Conservation (phyloP, 2,329 filamentous ascomycete genomes). For the Colletotrichum tropicicola region DNA sequence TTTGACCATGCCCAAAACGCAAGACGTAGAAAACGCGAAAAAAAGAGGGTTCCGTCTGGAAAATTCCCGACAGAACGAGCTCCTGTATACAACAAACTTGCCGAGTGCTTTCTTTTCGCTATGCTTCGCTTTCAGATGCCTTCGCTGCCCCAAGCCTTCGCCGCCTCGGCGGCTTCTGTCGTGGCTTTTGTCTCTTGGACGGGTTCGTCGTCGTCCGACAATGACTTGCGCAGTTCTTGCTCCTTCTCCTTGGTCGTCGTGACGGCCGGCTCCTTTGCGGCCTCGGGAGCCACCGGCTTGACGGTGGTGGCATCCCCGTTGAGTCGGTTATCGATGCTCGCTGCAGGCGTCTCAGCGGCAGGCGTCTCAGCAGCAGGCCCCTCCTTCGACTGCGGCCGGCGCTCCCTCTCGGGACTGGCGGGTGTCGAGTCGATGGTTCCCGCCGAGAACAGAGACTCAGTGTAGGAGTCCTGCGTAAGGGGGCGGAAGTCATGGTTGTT, state of each 20-base stretch:
- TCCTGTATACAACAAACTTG: too few species aligned
- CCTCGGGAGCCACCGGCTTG: not conserved
- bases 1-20: not conserved
- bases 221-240: not conserved
- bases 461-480: slow-evolving; percentile 51
- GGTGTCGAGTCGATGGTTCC: slow-evolving; percentile 32
- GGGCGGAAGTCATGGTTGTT: slow-evolving; percentile 37
- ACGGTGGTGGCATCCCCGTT: not conserved
- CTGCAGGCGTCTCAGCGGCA: not conserved
- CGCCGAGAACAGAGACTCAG: slow-evolving; percentile 54
- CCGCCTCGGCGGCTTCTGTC: slow-evolving; percentile 25
- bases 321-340: not conserved
- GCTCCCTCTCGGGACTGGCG: slow-evolving; percentile 1
- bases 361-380: not conserved
- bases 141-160: slow-evolving; percentile 19
- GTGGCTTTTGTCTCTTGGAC: slow-evolving; percentile 11
- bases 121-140: not conserved
- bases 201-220: slow-evolving; percentile 3
- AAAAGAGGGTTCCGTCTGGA: not conserved
- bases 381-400: slow-evolving; percentile 16
- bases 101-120: not conserved
- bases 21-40: not conserved
- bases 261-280: not conserved
- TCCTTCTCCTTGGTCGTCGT: not conserved
- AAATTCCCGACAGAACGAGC: too few species aligned